Percentiles rank a stretch among this genome's conserved stretches.
Conservation (phyloP, 2,329 filamentous ascomycete genomes). For the Ophiostoma pallidulum region DNA sequence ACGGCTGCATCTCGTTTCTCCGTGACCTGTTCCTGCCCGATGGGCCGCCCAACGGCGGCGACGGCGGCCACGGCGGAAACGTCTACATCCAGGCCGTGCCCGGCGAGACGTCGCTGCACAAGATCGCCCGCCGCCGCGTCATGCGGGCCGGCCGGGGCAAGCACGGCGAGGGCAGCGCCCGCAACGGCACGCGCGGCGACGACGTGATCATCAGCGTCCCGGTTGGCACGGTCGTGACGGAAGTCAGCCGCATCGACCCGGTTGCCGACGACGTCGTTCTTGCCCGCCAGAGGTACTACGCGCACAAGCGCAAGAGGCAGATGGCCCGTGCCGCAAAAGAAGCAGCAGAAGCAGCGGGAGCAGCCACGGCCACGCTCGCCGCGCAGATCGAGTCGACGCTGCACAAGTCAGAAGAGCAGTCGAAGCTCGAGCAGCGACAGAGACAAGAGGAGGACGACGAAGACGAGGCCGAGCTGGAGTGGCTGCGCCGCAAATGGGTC, state of each 20-base stretch:
- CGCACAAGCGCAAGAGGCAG: constrained; percentile 7
- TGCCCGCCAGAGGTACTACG: constrained; percentile 15
- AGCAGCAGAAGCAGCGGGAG: constrained; percentile 3
- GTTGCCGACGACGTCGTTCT: constrained; percentile 51
- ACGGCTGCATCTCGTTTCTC: constrained; percentile 89
- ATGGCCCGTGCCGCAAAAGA: neutral
- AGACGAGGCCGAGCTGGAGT: constrained; percentile 33
- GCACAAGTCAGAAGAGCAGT: constrained; percentile 30
- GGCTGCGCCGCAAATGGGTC: constrained; percentile 65
- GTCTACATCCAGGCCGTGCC: constrained; percentile 90
- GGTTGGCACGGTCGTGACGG: constrained; percentile 81
- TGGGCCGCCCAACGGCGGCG: constrained; percentile 87
- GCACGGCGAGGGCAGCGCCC: constrained; percentile 65
- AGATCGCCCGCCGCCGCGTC: constrained; percentile 68
- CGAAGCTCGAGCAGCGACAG: constrained; percentile 31
- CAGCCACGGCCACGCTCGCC: neutral
- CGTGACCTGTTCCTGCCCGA: constrained; percentile 83
- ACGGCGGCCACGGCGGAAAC: constrained; percentile 84
- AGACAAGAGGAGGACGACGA: constrained; percentile 34
- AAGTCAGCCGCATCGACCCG: constrained; percentile 71
- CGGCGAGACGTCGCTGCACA: constrained; percentile 87
- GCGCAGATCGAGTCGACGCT: constrained; percentile 8
- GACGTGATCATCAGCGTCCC: constrained; percentile 86
- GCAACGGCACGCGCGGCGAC: constrained; percentile 69
- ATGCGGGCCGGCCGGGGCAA: constrained; percentile 67